Conservation (phyloP, 1,139 yeast species). For the Blastobotrys illinoisensis region DNA sequence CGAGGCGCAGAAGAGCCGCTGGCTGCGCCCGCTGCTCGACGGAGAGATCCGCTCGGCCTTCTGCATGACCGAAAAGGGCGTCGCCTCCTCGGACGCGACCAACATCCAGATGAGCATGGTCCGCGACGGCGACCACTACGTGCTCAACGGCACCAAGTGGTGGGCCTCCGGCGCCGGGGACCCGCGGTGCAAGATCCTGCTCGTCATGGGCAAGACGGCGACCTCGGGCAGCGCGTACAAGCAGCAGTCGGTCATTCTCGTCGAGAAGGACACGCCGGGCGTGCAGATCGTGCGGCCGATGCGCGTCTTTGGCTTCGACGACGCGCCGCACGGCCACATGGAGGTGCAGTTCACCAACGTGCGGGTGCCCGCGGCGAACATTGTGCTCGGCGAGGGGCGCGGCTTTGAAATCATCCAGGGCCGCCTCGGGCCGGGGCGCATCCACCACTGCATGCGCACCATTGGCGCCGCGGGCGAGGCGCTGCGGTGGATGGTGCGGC, state of each 20-base stretch:
- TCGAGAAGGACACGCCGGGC: slow-evolving; percentile 54
- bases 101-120: slow-evolving; percentile 51
- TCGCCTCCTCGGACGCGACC: slow-evolving; percentile 63
- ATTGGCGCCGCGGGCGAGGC: slow-evolving; percentile 65
- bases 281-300: slow-evolving; percentile 52
- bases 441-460: slow-evolving; percentile 70
- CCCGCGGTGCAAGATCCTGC: slow-evolving; percentile 54
- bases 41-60: slow-evolving; percentile 64
- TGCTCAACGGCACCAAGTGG: slow-evolving; percentile 66
- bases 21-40: slow-evolving; percentile 51
- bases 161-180: slow-evolving; percentile 76
- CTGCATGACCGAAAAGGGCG: slow-evolving; percentile 65
- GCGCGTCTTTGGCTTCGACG: slow-evolving; percentile 58
- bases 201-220: slow-evolving; percentile 61
- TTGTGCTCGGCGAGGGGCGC: slow-evolving; percentile 43
- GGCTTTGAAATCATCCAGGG: slow-evolving; percentile 69
- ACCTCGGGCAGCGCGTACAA: slow-evolving; percentile 35
- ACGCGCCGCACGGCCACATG: slow-evolving; percentile 72
- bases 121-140: slow-evolving; percentile 46
- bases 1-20: slow-evolving; percentile 46
- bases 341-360: slow-evolving; percentile 52
- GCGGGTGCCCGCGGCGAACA: slow-evolving; percentile 46
- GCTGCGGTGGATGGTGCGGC: slow-evolving; percentile 45
- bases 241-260: slow-evolving; percentile 57
- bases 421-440: slow-evolving; percentile 66